Conservation (phyloP, 2,329 filamentous ascomycete species). For the Penicillium sp. region DNA sequence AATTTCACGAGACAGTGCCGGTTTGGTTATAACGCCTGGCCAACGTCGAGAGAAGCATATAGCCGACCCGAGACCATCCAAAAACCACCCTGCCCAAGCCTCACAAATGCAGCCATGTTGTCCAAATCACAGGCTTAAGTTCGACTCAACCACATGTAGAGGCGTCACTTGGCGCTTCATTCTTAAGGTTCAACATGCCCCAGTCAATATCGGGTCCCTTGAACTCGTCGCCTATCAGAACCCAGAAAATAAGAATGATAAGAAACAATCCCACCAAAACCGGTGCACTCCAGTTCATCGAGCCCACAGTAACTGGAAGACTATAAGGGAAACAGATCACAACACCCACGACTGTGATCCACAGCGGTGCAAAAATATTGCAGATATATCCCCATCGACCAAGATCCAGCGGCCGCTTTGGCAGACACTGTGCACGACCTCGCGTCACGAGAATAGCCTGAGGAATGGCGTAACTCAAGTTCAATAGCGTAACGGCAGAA, state of each 20-base stretch:
- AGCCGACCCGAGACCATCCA: background rate
- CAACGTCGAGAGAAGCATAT: background rate
- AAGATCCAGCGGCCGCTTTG: background rate
- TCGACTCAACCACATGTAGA: background rate
- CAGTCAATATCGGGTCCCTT: slow-evolving; percentile 11
- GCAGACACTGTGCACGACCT: background rate
- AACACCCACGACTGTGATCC: background rate
- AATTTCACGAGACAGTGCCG: background rate
- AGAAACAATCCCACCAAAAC: slow-evolving; percentile 5
- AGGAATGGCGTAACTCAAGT: slow-evolving; percentile 29
- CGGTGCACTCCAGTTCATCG: background rate
- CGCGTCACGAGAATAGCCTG: slow-evolving; percentile 19
- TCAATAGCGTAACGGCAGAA: slow-evolving; percentile 27
- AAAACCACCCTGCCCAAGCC: background rate
- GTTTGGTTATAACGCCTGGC: no score
- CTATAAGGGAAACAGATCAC: background rate
- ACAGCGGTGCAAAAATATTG: background rate
- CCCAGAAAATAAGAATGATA: slow-evolving; percentile 9
- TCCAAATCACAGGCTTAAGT: background rate
- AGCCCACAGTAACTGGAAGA: background rate
- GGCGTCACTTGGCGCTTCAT: background rate
- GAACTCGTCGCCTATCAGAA: slow-evolving; percentile 11
- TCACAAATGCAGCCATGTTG: background rate
- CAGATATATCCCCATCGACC: background rate
- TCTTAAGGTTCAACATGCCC: slow-evolving; percentile 5